Percentiles rank a stretch among this genome's conserved stretches.
These are phyloP conservation scores for Claviceps sp. DNA, from an alignment of 2,329 filamentous ascomycete genomes.

Conservation along the genomic window DNA sequence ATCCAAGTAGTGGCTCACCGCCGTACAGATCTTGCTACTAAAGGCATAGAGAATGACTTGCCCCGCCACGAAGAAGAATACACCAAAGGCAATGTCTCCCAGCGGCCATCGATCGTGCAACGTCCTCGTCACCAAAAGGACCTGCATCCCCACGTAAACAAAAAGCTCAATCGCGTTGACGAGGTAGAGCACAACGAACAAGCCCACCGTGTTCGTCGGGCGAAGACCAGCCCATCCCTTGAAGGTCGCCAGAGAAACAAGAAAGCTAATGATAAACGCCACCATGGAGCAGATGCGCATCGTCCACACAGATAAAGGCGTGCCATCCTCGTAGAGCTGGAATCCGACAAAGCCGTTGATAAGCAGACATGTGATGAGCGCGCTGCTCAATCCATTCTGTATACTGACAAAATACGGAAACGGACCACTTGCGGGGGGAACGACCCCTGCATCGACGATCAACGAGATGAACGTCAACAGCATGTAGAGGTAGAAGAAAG, in stretches of 20 bases:
- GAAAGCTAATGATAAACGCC: slow-evolving; percentile 78
- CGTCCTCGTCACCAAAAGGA: slow-evolving; percentile 77
- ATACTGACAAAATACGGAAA: slow-evolving; percentile 87
- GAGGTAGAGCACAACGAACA: slow-evolving; percentile 87
- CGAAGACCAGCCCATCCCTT: slow-evolving; percentile 78
- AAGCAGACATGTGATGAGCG: slow-evolving; percentile 75
- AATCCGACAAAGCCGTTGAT: slow-evolving; percentile 99
- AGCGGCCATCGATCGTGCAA: slow-evolving; percentile 92
- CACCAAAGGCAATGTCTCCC: slow-evolving; percentile 78
- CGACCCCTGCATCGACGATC: slow-evolving; percentile 82
- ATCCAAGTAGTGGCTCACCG: slow-evolving; percentile 82
- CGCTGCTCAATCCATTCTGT: slow-evolving; percentile 74
- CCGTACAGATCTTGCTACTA: slow-evolving; percentile 70
- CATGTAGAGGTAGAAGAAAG: slow-evolving; percentile 97
- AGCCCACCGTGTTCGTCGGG: slow-evolving; percentile 72
- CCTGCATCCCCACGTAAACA: slow-evolving; percentile 76
- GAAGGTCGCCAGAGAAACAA: slow-evolving; percentile 84
- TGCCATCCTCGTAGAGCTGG: slow-evolving; percentile 95
- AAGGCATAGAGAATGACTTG: slow-evolving; percentile 90
- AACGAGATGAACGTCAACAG: slow-evolving; percentile 79
- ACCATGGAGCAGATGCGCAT: slow-evolving; percentile 62
- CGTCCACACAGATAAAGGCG: slow-evolving; percentile 85
- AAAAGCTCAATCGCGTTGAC: slow-evolving; percentile 78
- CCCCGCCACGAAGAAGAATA: slow-evolving; percentile 82
- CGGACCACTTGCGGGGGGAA: slow-evolving; percentile 64